Evolutionary conservation across 202 grass and related monocot genomes (phyloP), one percentile per base, ranked within the genome.

Genomic region (Panicum virgatum): DNA sequence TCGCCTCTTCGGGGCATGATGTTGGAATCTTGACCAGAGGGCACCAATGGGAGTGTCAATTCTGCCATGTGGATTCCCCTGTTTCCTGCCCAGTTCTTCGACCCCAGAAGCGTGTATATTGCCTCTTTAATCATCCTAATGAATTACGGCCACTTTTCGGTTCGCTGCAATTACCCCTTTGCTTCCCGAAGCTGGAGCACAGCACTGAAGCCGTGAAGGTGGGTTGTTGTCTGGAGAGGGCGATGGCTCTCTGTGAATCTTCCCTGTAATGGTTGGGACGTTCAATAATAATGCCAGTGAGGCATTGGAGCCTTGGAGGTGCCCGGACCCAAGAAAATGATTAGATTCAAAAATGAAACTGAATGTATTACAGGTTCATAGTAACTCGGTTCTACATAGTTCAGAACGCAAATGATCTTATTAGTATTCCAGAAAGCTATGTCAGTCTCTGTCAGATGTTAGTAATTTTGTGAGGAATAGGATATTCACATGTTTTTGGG

Each of bases 161-260:
- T 58, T 66, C 10, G 12, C 67, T 46, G 75, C 59, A 50, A 15
- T 63, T 78, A 78, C 43, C 72, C 58, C 34, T 15, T 20, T 83
- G 71, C 62, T 56, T 66, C 73, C 53, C 40, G 8, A 77, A 69
- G 62, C 40, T 60, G 64, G 29, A 69, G 64, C 73, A 84, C 30
- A 4, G 42, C 45, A 54, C 7, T 67, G 40, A 67, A 65, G 25
- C 27, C 6, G 6, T 52, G 61, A 13, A 26, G 62, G 59, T 50
- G 43, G 73, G 59, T 51, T 8, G 61, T 40, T 53, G 61, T 53
- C 15, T 12, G 16, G 37, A 42, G 73, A 38, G n/a, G n/a, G 37
- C 7, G 22, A 56, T 15, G 19, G 11, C 12, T 72, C 12, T n/a
- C 11, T 48, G 16, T 51, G 45, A 30, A 46, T 7, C 43, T 15